Evolutionary conservation across 1,284 basidiomycete genomes (phyloP).

Genomic region (Caloboletus inedulis): DNA sequence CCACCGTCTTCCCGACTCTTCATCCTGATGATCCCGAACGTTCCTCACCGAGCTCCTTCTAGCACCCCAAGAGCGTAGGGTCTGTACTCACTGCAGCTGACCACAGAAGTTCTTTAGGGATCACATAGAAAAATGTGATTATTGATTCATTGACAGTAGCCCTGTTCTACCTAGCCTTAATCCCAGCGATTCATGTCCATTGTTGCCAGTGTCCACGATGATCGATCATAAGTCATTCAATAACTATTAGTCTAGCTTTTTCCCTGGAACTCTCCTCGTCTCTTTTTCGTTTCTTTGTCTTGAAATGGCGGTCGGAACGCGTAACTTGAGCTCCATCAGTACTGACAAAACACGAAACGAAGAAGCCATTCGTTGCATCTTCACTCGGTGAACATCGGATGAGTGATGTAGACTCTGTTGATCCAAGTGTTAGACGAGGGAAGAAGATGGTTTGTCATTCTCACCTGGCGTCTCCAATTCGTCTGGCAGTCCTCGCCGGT

Average conservation of each 20-base stretch:
- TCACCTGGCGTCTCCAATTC: constrained; percentile 54
- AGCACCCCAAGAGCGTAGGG: constrained; percentile 28
- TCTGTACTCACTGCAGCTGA: constrained; percentile 38
- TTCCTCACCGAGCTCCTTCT: constrained; percentile 25
- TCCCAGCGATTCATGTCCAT: constrained; percentile 13
- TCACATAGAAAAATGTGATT: constrained; percentile 27
- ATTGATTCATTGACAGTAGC: constrained; percentile 32
- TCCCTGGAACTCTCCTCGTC: not conserved
- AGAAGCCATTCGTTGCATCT: constrained; percentile 92
- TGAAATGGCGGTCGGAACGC: constrained; percentile 6
- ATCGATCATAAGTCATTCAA: constrained; percentile 1
- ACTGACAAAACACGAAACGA: constrained; percentile 81
- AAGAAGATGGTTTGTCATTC: not conserved
- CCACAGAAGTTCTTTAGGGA: constrained; percentile 36
- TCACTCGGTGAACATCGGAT: constrained; percentile 84
- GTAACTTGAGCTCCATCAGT: constrained; percentile 8
- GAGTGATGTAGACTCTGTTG: constrained; percentile 57
- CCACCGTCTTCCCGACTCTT: constrained; percentile 14
- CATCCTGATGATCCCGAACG: constrained; percentile 13
- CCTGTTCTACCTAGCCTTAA: constrained; percentile 24
- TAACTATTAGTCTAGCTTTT: constrained; percentile 3
- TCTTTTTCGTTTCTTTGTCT: constrained; percentile 16
- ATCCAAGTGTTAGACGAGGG: constrained; percentile 1
- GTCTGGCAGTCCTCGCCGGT: constrained; percentile 67
- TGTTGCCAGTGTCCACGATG: constrained; percentile 1